phyloP scores from a whole-genome alignment of 108 stramenopile genomes.

The Skeletonema costatum region DNA sequence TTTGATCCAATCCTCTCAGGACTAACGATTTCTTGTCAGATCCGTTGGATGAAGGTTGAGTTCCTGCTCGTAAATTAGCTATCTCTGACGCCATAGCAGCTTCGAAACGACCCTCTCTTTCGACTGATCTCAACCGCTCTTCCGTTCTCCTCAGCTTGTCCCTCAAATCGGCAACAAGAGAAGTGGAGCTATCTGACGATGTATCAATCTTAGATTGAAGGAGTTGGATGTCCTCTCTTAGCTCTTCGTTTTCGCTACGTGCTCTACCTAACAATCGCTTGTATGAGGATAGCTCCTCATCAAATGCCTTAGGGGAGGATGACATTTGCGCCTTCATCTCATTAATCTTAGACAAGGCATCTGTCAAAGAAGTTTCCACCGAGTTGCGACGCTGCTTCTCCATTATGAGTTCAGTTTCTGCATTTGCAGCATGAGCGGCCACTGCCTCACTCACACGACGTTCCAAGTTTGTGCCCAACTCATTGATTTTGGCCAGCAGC shows the following conservation, averaged over 20 bases:
- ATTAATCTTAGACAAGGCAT: conserved; percentile 54
- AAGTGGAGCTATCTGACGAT: conserved; percentile 15
- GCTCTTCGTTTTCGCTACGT: conserved; percentile 17
- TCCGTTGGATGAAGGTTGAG: conserved; percentile 6
- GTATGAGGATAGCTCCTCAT: neutral
- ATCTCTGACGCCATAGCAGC: conserved; percentile 64
- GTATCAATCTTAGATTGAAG: conserved; percentile 37
- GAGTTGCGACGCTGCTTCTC: conserved; percentile 66
- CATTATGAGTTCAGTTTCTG: conserved; percentile 75
- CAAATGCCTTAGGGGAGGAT: neutral
- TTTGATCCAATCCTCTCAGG: conserved; percentile 21
- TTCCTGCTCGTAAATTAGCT: conserved; percentile 37
- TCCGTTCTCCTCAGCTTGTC: conserved; percentile 35
- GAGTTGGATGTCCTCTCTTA: conserved; percentile 18
- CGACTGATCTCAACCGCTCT: conserved; percentile 39
- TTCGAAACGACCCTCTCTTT: conserved; percentile 65
- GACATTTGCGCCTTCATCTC: conserved; percentile 24
- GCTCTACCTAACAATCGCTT: conserved; percentile 18
- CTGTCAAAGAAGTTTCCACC: conserved; percentile 54
- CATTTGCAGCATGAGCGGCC: conserved; percentile 62
- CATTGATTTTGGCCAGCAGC: conserved; percentile 60
- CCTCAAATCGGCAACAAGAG: conserved; percentile 38
- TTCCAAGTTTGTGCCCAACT: conserved; percentile 63
- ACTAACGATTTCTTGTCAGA: conserved; percentile 6
- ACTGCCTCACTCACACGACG: conserved; percentile 70